Conservation (phyloP, 441 rosid genomes). For the Gossypium laxum region DNA sequence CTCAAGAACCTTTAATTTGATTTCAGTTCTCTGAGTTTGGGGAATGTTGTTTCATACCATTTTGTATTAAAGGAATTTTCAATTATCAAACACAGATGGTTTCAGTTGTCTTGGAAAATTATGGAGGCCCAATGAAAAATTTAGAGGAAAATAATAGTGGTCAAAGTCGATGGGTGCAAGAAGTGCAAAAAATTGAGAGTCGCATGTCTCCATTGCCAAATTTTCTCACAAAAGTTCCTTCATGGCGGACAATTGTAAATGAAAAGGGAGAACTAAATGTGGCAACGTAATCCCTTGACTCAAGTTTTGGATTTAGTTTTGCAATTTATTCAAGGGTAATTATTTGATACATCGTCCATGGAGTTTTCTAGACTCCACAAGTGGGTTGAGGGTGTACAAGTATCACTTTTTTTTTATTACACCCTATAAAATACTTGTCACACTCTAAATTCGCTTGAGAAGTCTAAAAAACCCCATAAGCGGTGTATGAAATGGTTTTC, state of each 20-base stretch:
- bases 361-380: background rate
- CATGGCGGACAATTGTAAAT: constrained; percentile 65
- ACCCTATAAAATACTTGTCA: background rate
- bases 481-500: too few relatives aligned
- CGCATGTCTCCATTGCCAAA: constrained; percentile 34
- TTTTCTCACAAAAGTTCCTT: constrained; percentile 40
- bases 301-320: constrained; percentile 13
- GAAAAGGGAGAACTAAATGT: constrained; percentile 65
- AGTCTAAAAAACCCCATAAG: too few relatives aligned
- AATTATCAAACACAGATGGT: constrained; percentile 49
- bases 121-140: constrained; percentile 32
- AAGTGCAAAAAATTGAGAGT: constrained; percentile 65
- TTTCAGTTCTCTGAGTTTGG: background rate
- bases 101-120: constrained; percentile 78
- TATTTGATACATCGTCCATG: background rate
- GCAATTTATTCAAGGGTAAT: background rate
- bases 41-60: background rate
- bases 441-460: too few relatives aligned
- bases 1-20: background rate
- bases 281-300: constrained; percentile 49
- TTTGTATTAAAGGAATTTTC: constrained; percentile 9
- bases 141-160: constrained; percentile 35
- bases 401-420: background rate
- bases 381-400: background rate
- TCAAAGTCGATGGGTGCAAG: constrained; percentile 59